A percentile compares a stretch with the other conserved stretches of the same genome.
Evolutionary conservation across 371 early-diverging fungal genomes (phyloP).

Genomic region (Apophysomyces ossiformis): DNA sequence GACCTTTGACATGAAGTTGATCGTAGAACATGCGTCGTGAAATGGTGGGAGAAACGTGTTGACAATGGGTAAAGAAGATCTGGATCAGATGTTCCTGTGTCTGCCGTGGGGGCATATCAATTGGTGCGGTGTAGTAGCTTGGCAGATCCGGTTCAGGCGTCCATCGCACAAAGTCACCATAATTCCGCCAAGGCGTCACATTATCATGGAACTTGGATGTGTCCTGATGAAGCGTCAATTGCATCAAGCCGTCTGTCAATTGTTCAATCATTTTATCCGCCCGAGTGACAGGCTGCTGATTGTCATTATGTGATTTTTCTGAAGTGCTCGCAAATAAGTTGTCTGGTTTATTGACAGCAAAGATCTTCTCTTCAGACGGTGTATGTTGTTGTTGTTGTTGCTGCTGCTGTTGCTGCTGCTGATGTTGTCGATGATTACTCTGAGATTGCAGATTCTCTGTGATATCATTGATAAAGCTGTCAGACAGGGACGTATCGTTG

Average conservation of each 20-base stretch:
- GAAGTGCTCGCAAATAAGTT: conserved; percentile 31
- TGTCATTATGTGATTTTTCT: conserved; percentile 1
- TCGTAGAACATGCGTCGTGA: conserved; percentile 49
- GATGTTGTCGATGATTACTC: conserved; percentile 14
- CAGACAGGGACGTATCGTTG: conserved; percentile 22
- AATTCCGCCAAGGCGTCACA: conserved; percentile 35
- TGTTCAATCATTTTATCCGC: conserved; percentile 53
- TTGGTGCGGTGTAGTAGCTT: conserved; percentile 28
- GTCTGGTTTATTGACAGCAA: conserved; percentile 27
- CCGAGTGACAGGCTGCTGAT: conserved; percentile 18
- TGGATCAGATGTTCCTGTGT: conserved; percentile 44
- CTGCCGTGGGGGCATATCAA: conserved; percentile 46
- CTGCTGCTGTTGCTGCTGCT: conserved; percentile 13
- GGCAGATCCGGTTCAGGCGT: conserved; percentile 26
- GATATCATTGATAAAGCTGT: conserved; percentile 33
- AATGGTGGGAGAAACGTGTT: conserved; percentile 34
- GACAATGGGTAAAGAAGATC: conserved; percentile 44
- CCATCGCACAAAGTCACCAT: conserved; percentile 38
- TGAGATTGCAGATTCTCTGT: conserved; percentile 28
- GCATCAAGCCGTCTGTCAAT: conserved; percentile 42
- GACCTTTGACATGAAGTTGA: conserved; percentile 47
- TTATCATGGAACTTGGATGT: conserved; percentile 24
- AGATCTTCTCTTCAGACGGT: conserved; percentile 25
- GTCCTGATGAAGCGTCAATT: conserved; percentile 38
- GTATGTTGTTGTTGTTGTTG: conserved; percentile 6